Evolutionary conservation across 2,329 filamentous ascomycete genomes (phyloP).

Genomic region (Verruconis gallopava): DNA sequence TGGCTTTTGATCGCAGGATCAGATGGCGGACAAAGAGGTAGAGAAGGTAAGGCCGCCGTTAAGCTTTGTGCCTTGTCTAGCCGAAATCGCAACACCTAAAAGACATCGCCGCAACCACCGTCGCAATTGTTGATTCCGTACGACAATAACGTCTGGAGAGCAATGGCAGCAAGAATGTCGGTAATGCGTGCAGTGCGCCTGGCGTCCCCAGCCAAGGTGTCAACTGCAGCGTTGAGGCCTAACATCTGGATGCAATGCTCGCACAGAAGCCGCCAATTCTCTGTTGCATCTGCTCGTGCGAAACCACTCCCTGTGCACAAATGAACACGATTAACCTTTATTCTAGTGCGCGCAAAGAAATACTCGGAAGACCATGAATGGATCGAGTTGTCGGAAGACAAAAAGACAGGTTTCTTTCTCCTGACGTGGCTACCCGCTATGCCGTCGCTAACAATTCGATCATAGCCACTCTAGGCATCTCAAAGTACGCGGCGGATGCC

Average conservation of each 20-base stretch:
- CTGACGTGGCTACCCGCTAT: neutral
- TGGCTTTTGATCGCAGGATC: no score
- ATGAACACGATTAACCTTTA: neutral
- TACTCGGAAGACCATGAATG: constrained; percentile 98
- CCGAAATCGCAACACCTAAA: no score
- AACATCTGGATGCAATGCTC: neutral
- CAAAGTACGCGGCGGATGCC: constrained; percentile 77
- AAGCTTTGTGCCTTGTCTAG: no score
- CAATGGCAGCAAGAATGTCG: constrained; percentile 24
- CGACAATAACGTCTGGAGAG: no score
- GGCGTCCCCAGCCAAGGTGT: neutral
- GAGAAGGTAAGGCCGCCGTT: no score
- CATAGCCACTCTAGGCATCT: constrained; percentile 64
- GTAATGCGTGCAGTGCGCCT: constrained; percentile 20
- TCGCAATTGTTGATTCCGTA: no score
- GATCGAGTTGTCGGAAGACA: constrained; percentile 77
- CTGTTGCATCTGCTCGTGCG: neutral
- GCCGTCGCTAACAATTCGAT: neutral
- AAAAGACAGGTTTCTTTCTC: constrained; percentile 54
- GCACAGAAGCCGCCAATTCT: constrained; percentile 2
- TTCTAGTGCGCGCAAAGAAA: constrained; percentile 53
- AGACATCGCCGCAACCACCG: no score
- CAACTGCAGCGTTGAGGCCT: neutral
- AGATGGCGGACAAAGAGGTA: no score
- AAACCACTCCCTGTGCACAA: neutral